Percentiles rank a stretch among this genome's conserved stretches.
These are phyloP conservation scores for Triglochin maritima DNA, from an alignment of 106 monocot genomes.

Conservation along the genomic window DNA sequence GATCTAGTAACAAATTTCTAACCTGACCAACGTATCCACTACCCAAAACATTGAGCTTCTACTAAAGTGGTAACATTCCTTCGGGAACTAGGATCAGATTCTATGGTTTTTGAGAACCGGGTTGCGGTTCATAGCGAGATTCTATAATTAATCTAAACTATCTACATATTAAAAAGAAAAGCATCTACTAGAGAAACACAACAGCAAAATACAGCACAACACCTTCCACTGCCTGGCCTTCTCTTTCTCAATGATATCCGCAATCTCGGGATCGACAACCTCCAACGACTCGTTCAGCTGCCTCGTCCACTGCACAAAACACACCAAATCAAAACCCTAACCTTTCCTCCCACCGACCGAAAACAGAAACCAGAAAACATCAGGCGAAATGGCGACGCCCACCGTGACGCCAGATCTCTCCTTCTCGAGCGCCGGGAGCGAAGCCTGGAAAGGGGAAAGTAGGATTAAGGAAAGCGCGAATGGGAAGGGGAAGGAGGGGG, in stretches of 20 bases:
- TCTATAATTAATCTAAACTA: too few species aligned
- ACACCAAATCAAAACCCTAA: background rate
- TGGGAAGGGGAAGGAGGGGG: background rate
- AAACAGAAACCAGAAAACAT: background rate
- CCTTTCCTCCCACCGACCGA: too few species aligned
- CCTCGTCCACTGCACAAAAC: conserved; percentile 61
- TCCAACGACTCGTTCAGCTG: conserved; percentile 76
- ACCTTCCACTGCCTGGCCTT: conserved; percentile 98
- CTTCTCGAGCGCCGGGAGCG: conserved; percentile 42
- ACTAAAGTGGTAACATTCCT: too few species aligned
- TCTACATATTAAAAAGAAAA: too few species aligned
- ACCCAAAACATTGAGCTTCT: too few species aligned
- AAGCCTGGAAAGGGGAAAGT: conserved; percentile 32
- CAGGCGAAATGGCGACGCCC: background rate
- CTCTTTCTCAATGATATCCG: conserved; percentile 90
- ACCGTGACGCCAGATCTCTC: conserved; percentile 48
- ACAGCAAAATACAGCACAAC: too few species aligned
- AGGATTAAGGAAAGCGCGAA: background rate
- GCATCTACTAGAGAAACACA: too few species aligned
- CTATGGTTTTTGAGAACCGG: too few species aligned
- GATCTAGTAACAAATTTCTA: too few species aligned
- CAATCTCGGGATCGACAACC: conserved; percentile 80
- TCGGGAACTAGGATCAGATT: too few species aligned
- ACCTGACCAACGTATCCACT: too few species aligned
- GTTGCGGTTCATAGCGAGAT: too few species aligned